phyloP scores from a whole-genome alignment of 2,329 filamentous ascomycete genomes.

The Ophiocordyceps camponoti-rufipedis region DNA sequence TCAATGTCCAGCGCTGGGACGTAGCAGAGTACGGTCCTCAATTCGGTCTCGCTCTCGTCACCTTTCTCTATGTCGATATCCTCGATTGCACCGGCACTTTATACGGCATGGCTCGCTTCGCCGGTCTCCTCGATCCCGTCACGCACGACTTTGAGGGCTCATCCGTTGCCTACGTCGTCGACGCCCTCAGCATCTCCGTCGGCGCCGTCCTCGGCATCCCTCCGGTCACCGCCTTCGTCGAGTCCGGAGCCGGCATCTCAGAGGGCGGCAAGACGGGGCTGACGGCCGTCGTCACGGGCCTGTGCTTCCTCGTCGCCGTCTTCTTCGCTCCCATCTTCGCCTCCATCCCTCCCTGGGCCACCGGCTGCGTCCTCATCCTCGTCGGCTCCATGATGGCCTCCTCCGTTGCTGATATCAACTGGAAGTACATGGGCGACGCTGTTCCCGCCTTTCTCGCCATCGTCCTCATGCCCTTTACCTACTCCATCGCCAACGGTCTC shows the following conservation, averaged over 20 bases:
- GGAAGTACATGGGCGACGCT: conserved; percentile 69
- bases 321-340: conserved; percentile 88
- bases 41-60: conserved; percentile 70
- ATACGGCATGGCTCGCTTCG: conserved; percentile 80
- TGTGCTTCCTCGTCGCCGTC: conserved; percentile 74
- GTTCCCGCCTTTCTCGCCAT: conserved; percentile 74
- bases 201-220: conserved; percentile 61
- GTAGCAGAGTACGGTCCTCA: conserved; percentile 50
- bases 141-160: conserved; percentile 82
- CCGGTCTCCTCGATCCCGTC: conserved; percentile 58
- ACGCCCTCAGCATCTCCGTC: conserved; percentile 62
- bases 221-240: conserved; percentile 73
- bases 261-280: conserved; percentile 74
- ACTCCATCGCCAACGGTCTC: conserved; percentile 72
- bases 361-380: conserved; percentile 71
- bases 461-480: conserved; percentile 76
- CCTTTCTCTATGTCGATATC: conserved; percentile 82
- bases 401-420: conserved; percentile 70
- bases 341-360: conserved; percentile 78
- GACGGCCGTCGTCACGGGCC: conserved; percentile 59
- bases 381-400: conserved; percentile 79
- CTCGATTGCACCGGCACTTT: conserved; percentile 73
- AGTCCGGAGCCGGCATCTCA: conserved; percentile 77
- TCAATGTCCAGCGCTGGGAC: conserved; percentile 59
- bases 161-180: conserved; percentile 66